Evolutionary conservation across 192 early-diverging fungal species (phyloP), one percentile per base, ranked within the genome.

Genomic region (Linnemannia elongata): DNA sequence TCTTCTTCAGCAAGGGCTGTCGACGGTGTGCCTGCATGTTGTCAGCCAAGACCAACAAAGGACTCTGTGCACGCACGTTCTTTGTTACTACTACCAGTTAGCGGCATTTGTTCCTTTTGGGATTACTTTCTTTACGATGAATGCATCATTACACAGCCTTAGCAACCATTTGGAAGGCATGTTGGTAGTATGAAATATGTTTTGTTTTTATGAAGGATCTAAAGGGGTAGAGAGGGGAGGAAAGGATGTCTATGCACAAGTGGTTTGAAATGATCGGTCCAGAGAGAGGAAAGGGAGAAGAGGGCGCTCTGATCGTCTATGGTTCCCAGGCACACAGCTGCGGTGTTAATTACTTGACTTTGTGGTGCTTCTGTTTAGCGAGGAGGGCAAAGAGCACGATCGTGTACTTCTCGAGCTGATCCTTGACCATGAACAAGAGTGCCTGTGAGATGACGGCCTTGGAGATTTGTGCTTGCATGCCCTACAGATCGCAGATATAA

Each of bases 361-460:
- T 82, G 42, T 35, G 41, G 33, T 60, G 75, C 76, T 66, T 82
- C 42, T 78, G 80, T 63, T 60, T 74, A 17, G 83, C 71, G 45
- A 91, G 39, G 20, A 93, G 77, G 27, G 89, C 90, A 77, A 94
- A 96, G 30, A 94, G 54, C 9, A 95, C 33, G 13, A 96, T 78
- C 22, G 95, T 96, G 80, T 95, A 96, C 41, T 89, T 87, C 27
- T 94, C 94, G 76, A 98, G 93, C 85, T 97, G 94, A 85, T 99
- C 99, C 88, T 98, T 99, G 89, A 96, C 94, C 89, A 97, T 96
- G 85, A 99, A 98, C 72, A 99, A 89, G 78, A 99, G 92, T n/a
- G 99, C 98, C 87, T 99, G 99, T 12, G 97, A 97, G 74, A 99
- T 90, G n/a, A 99, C 99, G n/a, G 97, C 99, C 92, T 99, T 99